Percentiles rank a stretch among this genome's conserved stretches.
These are phyloP conservation scores for Verticillium klebahnii DNA, from an alignment of 2,329 filamentous ascomycete species.

Conservation along the genomic window DNA sequence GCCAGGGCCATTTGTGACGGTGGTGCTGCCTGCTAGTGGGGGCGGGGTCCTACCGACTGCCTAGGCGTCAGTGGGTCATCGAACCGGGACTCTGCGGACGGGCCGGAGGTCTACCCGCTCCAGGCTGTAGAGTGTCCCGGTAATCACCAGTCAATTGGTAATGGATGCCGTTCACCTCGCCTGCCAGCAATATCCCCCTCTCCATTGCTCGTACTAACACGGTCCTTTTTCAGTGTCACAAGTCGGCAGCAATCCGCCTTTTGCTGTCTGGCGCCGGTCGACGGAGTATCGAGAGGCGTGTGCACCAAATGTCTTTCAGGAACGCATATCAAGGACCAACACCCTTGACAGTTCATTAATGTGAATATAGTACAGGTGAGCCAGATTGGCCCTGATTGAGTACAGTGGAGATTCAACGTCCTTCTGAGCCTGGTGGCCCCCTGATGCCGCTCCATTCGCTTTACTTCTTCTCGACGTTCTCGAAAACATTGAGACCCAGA, in stretches of 20 bases:
- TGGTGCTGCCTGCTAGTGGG: background rate
- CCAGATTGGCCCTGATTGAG: constrained; percentile 8
- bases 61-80: background rate
- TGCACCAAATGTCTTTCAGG: background rate
- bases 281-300: background rate
- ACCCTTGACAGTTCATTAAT: background rate
- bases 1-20: no score
- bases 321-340: background rate
- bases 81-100: background rate
- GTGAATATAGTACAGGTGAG: background rate
- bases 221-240: no score
- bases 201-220: no score
- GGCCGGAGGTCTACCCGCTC: background rate
- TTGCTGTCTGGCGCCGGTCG: background rate
- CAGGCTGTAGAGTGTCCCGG: no score
- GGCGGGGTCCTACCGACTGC: background rate
- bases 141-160: no score
- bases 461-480: constrained; percentile 44
- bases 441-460: constrained; percentile 2
- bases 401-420: constrained; percentile 43
- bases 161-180: no score
- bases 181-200: no score
- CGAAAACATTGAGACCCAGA: constrained; percentile 82
- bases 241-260: background rate
- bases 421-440: background rate